A percentile compares a stretch with the other conserved stretches of the same genome.
Evolutionary conservation across 2,329 filamentous ascomycete genomes (phyloP).

Genomic region (Aschersonia sp.): DNA sequence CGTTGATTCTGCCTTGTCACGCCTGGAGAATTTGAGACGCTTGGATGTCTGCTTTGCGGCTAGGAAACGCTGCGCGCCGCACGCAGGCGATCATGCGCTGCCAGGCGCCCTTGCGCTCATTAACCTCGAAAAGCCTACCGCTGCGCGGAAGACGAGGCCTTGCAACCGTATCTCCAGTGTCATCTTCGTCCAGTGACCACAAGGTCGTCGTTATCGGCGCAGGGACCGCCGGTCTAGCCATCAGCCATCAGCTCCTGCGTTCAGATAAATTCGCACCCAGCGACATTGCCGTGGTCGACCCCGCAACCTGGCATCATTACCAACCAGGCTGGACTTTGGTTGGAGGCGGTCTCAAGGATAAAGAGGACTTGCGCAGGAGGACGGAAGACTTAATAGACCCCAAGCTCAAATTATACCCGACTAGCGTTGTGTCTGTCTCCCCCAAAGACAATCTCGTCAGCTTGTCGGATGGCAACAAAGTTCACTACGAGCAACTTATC

Average conservation of each 20-base stretch:
- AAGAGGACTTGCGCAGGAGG: constrained; percentile 39
- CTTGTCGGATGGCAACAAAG: constrained; percentile 36
- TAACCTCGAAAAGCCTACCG: too few species aligned
- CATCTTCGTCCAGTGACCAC: constrained; percentile 26
- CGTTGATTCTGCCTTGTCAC: too few species aligned
- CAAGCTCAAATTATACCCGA: constrained; percentile 47
- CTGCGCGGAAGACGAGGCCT: constrained; percentile 1
- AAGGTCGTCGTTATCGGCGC: constrained; percentile 53
- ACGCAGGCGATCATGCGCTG: too few species aligned
- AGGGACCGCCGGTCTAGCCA: constrained; percentile 48
- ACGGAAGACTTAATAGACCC: constrained; percentile 37
- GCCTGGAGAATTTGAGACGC: too few species aligned
- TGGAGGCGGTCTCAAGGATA: constrained; percentile 49
- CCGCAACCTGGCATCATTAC: constrained; percentile 49
- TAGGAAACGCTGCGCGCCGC: too few species aligned
- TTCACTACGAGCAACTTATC: constrained; percentile 50
- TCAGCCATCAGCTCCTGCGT: constrained; percentile 53
- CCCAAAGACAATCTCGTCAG: constrained; percentile 43
- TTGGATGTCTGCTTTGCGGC: too few species aligned
- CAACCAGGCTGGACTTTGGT: constrained; percentile 59
- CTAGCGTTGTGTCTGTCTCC: constrained; percentile 31
- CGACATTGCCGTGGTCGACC: constrained; percentile 52
- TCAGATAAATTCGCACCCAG: constrained; percentile 38
- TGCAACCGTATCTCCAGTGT: constrained; percentile 15
- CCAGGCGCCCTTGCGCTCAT: too few species aligned